phyloP scores from a whole-genome alignment of 1,139 yeast genomes.

The Hyphopichia khmerensis region DNA sequence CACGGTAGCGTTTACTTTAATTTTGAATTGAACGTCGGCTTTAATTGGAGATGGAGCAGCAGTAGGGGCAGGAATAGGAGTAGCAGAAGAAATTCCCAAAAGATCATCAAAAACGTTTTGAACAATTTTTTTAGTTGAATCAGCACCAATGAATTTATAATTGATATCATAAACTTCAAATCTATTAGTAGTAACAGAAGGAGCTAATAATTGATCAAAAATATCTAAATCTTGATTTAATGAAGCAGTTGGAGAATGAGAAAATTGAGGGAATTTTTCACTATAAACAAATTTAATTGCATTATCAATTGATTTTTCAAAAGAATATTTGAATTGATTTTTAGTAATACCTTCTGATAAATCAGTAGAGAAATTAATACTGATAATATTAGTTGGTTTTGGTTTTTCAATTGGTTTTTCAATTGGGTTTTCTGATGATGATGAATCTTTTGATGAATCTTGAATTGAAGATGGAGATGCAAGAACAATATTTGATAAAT shows the following conservation, averaged over 20 bases:
- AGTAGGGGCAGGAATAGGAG: constrained; percentile 8
- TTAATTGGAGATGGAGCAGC: constrained; percentile 20
- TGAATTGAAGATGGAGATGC: constrained; percentile 31
- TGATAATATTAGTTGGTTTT: constrained; percentile 30
- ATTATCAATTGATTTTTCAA: constrained; percentile 29
- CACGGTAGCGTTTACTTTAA: constrained; percentile 33
- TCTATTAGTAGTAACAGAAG: constrained; percentile 57
- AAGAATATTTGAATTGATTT: constrained; percentile 28
- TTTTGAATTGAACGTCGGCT: constrained; percentile 49
- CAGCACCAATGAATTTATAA: constrained; percentile 22
- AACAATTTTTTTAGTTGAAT: constrained; percentile 7
- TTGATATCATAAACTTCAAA: constrained; percentile 44
- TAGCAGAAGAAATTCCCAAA: too few relatives aligned
- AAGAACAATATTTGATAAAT: constrained; percentile 67
- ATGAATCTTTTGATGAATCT: constrained; percentile 8
- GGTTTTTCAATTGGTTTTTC: constrained; percentile 8
- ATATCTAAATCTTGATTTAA: constrained; percentile 45
- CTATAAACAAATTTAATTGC: constrained; percentile 41
- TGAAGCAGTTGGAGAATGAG: constrained; percentile 43
- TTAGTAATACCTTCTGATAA: constrained; percentile 27
- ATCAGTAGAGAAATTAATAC: constrained; percentile 24
- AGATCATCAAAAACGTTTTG: constrained; percentile 40
- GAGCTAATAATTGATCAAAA: constrained; percentile 65
- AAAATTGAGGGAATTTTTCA: constrained; percentile 42
- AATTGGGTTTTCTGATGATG: too few relatives aligned